Evolutionary conservation across 352 stramenopile genomes (phyloP), one percentile per base, ranked within the genome.

Genomic region (Globisporangium acanthophoron): DNA sequence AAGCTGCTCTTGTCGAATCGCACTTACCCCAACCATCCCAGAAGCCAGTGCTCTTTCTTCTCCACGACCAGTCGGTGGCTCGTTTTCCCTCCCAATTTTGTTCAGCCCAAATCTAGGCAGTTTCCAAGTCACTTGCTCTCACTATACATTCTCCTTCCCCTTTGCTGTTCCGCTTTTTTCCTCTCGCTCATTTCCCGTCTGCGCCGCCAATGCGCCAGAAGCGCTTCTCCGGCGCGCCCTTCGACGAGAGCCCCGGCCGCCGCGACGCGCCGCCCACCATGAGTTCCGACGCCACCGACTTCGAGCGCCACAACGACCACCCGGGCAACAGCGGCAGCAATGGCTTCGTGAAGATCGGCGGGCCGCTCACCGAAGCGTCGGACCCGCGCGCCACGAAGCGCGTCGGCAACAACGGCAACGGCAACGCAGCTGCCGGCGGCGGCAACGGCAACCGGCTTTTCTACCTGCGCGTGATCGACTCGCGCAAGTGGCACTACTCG

Each of bases 401-500:
- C 58, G 35, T 16, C 12, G 13, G 21, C 24, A 24, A 9, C 45
- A 27, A 15, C 16, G 18, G 13, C 46, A 20, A 3, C 16, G 20
- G 21, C 21, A 31, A 9, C 27, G 47, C 47, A 39, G 51, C 56
- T 16, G 40, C 33, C 33, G 49, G 33, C 20, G 40, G 63, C 67
- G 31, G 63, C 45, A 86, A 78, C 55, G 74, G 77, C 40, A 74
- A 86, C 53, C 84, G 80, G 37, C 70, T 91, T n/a, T 91, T 91
- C 58, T 90, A 76, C 61, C 64, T 93, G 57, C 86, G 82, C 33
- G 74, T 92, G 37, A 87, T 93, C 63, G 86, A 95, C 66, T 92
- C 83, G 54, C 84, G 86, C 67, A 92, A 92, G 64, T 95, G 86
- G 83, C 86, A 95, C 64, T 94, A 95, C 68, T 81, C 73, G 53